These are phyloP conservation scores for Trichophyton verrucosum DNA, from an alignment of 2,329 filamentous ascomycete genomes.

Conservation along the genomic window DNA sequence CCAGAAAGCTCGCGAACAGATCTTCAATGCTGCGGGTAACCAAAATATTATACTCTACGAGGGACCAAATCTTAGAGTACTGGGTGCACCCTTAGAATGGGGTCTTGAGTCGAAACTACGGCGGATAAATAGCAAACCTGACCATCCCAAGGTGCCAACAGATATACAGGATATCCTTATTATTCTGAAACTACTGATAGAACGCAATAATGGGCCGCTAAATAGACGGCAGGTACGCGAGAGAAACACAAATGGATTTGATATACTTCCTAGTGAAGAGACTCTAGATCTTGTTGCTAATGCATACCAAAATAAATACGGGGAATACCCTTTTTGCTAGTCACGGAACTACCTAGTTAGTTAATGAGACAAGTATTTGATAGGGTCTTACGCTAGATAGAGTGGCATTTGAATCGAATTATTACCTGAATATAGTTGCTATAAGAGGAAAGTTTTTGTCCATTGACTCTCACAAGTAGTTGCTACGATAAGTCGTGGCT, in stretches of 20 bases:
- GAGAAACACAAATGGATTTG: conserved; percentile 21
- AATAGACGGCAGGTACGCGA: conserved; percentile 19
- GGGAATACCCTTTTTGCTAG: conserved; percentile 9
- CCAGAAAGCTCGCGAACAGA: neutral
- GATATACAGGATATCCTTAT: conserved; percentile 22
- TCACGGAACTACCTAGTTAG: neutral
- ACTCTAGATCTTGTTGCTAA: conserved; percentile 21
- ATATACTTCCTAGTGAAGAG: conserved; percentile 18
- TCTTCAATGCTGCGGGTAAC: conserved; percentile 21
- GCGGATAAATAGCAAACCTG: conserved; percentile 18
- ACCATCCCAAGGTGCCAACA: conserved; percentile 16
- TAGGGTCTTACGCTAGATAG: neutral
- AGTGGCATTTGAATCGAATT: neutral
- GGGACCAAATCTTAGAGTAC: conserved; percentile 19
- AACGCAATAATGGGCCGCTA: conserved; percentile 16
- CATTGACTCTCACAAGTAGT: too few relatives aligned
- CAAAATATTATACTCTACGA: conserved; percentile 23
- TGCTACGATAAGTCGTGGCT: too few relatives aligned
- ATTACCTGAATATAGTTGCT: too few relatives aligned
- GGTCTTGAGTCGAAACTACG: conserved; percentile 25
- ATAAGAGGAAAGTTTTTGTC: too few relatives aligned
- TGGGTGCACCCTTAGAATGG: conserved; percentile 26
- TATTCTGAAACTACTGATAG: conserved; percentile 19
- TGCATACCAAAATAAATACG: conserved; percentile 18
- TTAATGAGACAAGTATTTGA: neutral